Percentiles rank a stretch among this genome's conserved stretches.
Evolutionary conservation across 768 basidiomycete species (phyloP).

Genomic region (Leccinum imitatum): DNA sequence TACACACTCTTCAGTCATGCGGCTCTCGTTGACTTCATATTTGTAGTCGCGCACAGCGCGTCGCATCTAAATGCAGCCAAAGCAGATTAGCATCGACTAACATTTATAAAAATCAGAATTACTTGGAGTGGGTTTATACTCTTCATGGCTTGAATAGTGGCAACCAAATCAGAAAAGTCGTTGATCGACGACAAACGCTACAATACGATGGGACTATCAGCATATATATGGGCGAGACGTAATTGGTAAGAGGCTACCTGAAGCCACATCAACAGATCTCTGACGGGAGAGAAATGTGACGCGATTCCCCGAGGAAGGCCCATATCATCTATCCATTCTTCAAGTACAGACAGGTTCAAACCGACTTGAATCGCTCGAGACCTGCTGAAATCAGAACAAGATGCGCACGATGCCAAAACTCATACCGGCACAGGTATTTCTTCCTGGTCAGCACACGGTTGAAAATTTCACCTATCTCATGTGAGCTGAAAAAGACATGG

Average conservation of each 20-base stretch:
- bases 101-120: conserved; percentile 2
- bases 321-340: conserved; percentile 89
- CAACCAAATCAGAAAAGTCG: conserved; percentile 86
- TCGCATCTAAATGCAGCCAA: conserved; percentile 61
- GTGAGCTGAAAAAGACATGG: conserved; percentile 6
- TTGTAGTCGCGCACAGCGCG: conserved; percentile 90
- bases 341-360: conserved; percentile 80
- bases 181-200: conserved; percentile 84
- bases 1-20: conserved; percentile 93
- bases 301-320: conserved; percentile 77
- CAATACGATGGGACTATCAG: not conserved
- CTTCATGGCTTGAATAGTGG: conserved; percentile 85
- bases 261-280: conserved; percentile 83
- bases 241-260: conserved; percentile 48
- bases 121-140: conserved; percentile 92
- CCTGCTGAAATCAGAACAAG: conserved; percentile 30
- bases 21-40: conserved; percentile 89
- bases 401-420: not conserved
- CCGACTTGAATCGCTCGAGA: conserved; percentile 88
- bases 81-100: not conserved
- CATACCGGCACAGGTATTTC: conserved; percentile 89
- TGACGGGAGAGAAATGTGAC: conserved; percentile 79
- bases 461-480: conserved; percentile 69
- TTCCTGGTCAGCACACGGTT: conserved; percentile 87
- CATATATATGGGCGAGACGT: not conserved